phyloP scores from a whole-genome alignment of 345 rosid genomes.

The thale cress (Arabidopsis thaliana) region TAIR10.1 NC_003075.7:13108501-13109000 shows the following conservation, averaged over 20 bases:
- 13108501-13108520: not conserved
- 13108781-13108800: slow-evolving; percentile 15
- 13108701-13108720: not conserved
- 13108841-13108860: not conserved
- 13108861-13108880: slow-evolving; percentile 25
- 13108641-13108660: not conserved
- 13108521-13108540: not conserved
- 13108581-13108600: slow-evolving; percentile 58
- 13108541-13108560: not conserved
- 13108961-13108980: too few species aligned
- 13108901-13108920: slow-evolving; percentile 4
- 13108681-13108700: too few species aligned
- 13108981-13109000: too few species aligned
- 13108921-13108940: slow-evolving; percentile 2
- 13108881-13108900: not conserved
- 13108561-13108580: not conserved
- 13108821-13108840: not conserved
- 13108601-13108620: slow-evolving; percentile 61
- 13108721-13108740: not conserved
- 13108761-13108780: slow-evolving; percentile 23
- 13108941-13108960: not conserved
- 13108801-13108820: slow-evolving; percentile 22
- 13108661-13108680: not conserved
- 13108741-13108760: slow-evolving; percentile 37
- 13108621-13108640: slow-evolving; percentile 49